Evolutionary conservation across 768 basidiomycete genomes (phyloP).

Genomic region (Gymnopilus dilepis): DNA sequence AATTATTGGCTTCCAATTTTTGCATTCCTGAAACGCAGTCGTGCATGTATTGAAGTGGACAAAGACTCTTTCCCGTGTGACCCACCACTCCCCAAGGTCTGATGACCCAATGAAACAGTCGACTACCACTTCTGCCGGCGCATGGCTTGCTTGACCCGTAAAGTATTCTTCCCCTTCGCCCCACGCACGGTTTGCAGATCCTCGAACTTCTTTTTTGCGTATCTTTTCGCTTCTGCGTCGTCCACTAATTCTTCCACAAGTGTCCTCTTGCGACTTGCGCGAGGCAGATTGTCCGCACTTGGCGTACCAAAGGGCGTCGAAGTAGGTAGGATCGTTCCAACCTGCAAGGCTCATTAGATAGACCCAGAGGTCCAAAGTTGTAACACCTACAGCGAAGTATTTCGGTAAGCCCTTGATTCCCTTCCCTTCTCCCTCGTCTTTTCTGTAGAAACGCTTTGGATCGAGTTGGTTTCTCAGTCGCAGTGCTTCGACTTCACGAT

Average conservation of each 20-base stretch:
- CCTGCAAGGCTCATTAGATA: conserved; percentile 44
- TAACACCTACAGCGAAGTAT: conserved; percentile 80
- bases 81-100: background rate
- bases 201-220: conserved; percentile 91
- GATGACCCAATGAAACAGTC: conserved; percentile 21
- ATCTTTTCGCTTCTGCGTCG: conserved; percentile 83
- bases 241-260: conserved; percentile 89
- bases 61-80: background rate
- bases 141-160: conserved; percentile 65
- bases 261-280: conserved; percentile 75
- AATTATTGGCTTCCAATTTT: background rate
- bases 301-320: conserved; percentile 74
- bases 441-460: conserved; percentile 90
- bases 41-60: background rate
- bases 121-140: conserved; percentile 75
- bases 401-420: conserved; percentile 87
- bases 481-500: conserved; percentile 88
- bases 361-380: conserved; percentile 6
- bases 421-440: conserved; percentile 84
- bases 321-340: conserved; percentile 79
- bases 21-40: background rate
- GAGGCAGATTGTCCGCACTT: conserved; percentile 72
- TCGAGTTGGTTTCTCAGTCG: conserved; percentile 88
- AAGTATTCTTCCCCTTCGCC: conserved; percentile 71
- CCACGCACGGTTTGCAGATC: conserved; percentile 73